Base-by-base conservation (phyloP, 345 rosid species). In the Arabidopsis thaliana region DNA sequence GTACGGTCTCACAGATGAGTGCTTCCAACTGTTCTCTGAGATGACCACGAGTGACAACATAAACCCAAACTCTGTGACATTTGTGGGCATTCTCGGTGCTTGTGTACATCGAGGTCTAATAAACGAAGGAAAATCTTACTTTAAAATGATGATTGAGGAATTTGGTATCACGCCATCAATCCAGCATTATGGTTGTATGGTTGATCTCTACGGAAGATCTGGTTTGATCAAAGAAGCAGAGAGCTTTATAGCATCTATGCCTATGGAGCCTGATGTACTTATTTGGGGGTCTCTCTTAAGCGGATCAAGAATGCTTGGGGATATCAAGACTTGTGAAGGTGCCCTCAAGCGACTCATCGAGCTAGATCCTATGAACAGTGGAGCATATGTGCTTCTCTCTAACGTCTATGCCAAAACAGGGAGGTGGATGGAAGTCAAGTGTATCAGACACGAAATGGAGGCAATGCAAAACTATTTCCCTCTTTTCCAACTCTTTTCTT, bases 21-120 rank as follows among this genome's bases (percentile, higher is more conserved):
- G 86, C 72, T 81, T 86, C 69, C 8, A 68, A 33, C 51, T 90
- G 23, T 88, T 90, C 78, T 68, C 63, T 6, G 86, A 88, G 67
- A 88, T 90, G 93, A 76, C 74, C 40, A 57, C 6, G 23, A 8
- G 8, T 12, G 53, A 65, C 57, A 84, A 85, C 41, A 82, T 85
- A 73, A 74, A 83, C 57, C 89, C 81, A 61, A 91, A 88, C 67
- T 72, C 82, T 0, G 84, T 88, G 40, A 84, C 96, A 52, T 90
- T 83, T 32, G 75, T 86, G 20, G 88, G 91, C 12, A 69, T 60
- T 68, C 81, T 86, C 51, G 80, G 89, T 59, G 93, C 96, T 49
- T 84, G 89, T 56, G 85, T 76, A 22, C 87, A 86, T 74, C 78
- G 79, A 30, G 83, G 89, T 44, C 64, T 84, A 63, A 77, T 86